Base-by-base conservation (phyloP, 805 yeast species). In the Helenozyma baotianmanensis region DNA sequence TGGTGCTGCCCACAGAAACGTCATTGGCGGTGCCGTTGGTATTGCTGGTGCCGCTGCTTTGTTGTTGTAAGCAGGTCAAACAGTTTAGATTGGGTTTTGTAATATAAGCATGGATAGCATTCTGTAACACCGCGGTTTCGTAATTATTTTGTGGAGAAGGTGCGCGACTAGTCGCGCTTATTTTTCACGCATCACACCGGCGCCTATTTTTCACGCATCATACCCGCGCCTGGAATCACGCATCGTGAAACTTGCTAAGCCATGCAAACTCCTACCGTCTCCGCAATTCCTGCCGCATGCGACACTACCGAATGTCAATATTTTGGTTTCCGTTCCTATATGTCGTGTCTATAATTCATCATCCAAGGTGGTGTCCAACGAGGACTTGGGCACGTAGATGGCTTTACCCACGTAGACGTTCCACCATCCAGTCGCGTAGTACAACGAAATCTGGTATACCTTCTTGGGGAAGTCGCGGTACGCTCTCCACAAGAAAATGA, bases 391-490 rank as follows among this genome's bases (percentile, higher is more conserved):
- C 14, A 45, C 48, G 24, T 46, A 46, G 14, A 42, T 32, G 6
- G 47, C 33, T 26, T 69, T 71, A n/a, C 95, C 95, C 35, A 86
- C 69, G 51, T 86, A 83, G 23, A 54, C 54, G 50, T 82, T 79
- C 96, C 96, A 90, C 54, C 74, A 68, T 24, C 67, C 62, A 37
- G 70, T 72, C 23, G 74, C 28, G 39, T 77, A 65, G 34, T 68
- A 61, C 30, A 87, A 43, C 8, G 60, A 43, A 35, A 76, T 43
- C 23, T 73, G 69, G 60, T 72, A 76, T 1, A 83, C 25, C 34
- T 78, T 72, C 35, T 65, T 64, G 9, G 97, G 97, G 42, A 90
- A 71, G 24, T 78, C 70, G 30, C 68, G 46, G 57, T 90, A 89
- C 29, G 95, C 78, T 16, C 58, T 51, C 34, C 74, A 56, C 14